Evolutionary conservation across 2,329 filamentous ascomycete genomes (phyloP).

Genomic region (Grosmannia penicillata): DNA sequence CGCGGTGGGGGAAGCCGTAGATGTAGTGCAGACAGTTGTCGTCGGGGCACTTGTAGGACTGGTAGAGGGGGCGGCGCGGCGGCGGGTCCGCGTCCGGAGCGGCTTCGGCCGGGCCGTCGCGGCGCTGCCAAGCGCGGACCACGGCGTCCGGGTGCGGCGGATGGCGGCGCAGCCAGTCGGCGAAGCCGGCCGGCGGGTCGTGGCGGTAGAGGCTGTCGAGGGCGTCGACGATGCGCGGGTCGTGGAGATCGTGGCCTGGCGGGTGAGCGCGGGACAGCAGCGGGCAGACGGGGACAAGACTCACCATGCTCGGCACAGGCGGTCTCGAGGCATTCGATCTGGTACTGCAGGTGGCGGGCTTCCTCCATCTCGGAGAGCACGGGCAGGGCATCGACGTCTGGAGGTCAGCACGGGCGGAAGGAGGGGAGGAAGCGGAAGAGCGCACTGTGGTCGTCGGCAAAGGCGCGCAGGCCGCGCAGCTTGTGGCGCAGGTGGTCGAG

Average conservation of each 20-base stretch:
- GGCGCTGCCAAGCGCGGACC: conserved; percentile 24
- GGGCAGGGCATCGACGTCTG: conserved; percentile 15
- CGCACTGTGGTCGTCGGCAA: conserved; percentile 35
- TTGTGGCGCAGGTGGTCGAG: conserved; percentile 42
- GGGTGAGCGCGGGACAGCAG: not conserved
- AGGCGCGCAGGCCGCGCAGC: conserved; percentile 31
- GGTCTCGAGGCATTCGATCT: conserved; percentile 42
- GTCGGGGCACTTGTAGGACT: conserved; percentile 39
- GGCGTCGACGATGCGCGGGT: conserved; percentile 22
- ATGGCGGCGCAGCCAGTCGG: conserved; percentile 37
- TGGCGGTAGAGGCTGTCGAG: conserved; percentile 22
- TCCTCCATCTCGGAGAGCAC: conserved; percentile 40
- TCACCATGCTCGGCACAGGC: conserved; percentile 33
- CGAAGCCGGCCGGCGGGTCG: conserved; percentile 31
- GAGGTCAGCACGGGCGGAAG: conserved; percentile 8
- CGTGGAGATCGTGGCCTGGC: conserved; percentile 27
- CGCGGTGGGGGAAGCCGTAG: conserved; percentile 36
- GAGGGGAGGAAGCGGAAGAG: conserved; percentile 8
- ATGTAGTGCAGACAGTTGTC: conserved; percentile 42
- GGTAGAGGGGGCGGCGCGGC: conserved; percentile 7
- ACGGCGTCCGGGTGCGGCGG: conserved; percentile 32
- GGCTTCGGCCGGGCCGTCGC: conserved; percentile 22
- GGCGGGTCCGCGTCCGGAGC: no score
- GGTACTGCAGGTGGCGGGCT: conserved; percentile 40
- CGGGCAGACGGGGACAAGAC: no score